Percentiles rank a stretch among this genome's conserved stretches.
These are phyloP conservation scores for Silene coronaria DNA, from an alignment of 179 eudicot species.

Conservation along the genomic window DNA sequence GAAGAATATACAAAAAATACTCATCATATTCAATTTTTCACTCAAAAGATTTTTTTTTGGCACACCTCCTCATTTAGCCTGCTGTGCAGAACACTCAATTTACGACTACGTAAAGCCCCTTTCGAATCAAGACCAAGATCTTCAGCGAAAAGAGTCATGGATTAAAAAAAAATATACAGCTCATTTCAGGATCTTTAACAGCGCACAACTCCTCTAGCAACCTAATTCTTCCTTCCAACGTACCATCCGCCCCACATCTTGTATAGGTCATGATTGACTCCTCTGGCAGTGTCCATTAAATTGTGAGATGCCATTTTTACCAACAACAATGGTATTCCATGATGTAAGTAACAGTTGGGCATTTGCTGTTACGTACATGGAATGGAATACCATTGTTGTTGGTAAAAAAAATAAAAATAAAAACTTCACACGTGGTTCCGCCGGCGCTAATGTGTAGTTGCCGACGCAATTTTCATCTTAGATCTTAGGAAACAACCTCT, in stretches of 20 bases:
- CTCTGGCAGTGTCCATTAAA: no score
- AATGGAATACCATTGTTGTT: no score
- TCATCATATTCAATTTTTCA: not conserved
- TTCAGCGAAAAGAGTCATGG: not conserved
- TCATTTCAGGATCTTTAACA: not conserved
- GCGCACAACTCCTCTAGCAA: not conserved
- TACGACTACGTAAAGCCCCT: not conserved
- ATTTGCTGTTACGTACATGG: no score
- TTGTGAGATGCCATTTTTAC: no score
- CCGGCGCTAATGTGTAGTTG: no score
- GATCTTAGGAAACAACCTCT: no score
- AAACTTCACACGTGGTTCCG: no score
- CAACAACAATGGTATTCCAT: no score
- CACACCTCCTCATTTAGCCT: not conserved
- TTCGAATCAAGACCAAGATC: not conserved
- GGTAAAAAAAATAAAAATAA: no score
- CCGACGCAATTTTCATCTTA: no score
- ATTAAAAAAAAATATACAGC: not conserved
- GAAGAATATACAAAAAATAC: not conserved
- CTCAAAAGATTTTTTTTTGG: not conserved
- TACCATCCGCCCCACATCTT: not conserved
- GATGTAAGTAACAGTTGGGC: no score
- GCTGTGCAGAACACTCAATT: not conserved
- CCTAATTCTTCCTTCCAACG: not conserved
- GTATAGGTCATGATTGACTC: no score